phyloP scores from a whole-genome alignment of 768 basidiomycete genomes.

The Podaxis mareebaensis region DNA sequence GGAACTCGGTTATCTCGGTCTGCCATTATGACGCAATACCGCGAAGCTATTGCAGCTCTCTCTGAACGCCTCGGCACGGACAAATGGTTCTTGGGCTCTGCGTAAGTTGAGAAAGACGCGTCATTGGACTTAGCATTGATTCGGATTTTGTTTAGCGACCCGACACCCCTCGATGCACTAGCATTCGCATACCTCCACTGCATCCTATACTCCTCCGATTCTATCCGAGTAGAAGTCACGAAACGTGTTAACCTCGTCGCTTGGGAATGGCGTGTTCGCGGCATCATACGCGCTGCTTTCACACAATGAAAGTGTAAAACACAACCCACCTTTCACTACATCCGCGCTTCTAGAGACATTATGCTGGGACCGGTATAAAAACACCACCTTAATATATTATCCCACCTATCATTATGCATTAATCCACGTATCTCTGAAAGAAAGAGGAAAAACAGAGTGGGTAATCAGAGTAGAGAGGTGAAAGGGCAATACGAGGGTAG shows the following conservation, averaged over 20 bases:
- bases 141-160: slow-evolving; percentile 43
- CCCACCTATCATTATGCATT: background rate
- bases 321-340: background rate
- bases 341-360: background rate
- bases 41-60: slow-evolving; percentile 70
- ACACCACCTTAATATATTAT: background rate
- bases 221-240: slow-evolving; percentile 62
- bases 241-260: slow-evolving; percentile 75
- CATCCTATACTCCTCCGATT: slow-evolving; percentile 49
- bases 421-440: background rate
- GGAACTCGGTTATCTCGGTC: slow-evolving; percentile 56
- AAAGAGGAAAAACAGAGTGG: background rate
- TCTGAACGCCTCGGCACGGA: slow-evolving; percentile 76
- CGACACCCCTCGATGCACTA: slow-evolving; percentile 81
- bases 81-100: slow-evolving; percentile 79
- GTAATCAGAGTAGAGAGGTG: background rate
- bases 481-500: background rate
- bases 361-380: background rate
- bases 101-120: slow-evolving; percentile 36
- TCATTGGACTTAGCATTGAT: background rate
- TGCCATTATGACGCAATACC: slow-evolving; percentile 58
- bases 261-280: slow-evolving; percentile 75
- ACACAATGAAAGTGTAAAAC: slow-evolving; percentile 15
- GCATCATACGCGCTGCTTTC: slow-evolving; percentile 58
- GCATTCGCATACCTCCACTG: slow-evolving; percentile 80